These are phyloP conservation scores for Penicillium cinerascens DNA, from an alignment of 495 filamentous ascomycete genomes.

Conservation along the genomic window DNA sequence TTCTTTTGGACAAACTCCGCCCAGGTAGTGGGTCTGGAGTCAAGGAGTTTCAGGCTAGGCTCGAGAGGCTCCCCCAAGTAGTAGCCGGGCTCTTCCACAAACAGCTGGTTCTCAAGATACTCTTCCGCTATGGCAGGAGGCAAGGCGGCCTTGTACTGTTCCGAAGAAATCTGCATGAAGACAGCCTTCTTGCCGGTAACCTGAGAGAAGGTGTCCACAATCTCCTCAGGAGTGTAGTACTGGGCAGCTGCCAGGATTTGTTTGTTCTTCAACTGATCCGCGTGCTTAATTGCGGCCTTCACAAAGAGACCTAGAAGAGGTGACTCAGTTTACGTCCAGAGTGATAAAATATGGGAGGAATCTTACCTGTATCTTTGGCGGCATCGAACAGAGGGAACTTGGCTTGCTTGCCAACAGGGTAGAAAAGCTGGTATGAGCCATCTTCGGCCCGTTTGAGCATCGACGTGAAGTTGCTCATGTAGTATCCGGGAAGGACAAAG, in stretches of 20 bases:
- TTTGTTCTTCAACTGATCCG: constrained; percentile 21
- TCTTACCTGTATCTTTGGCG: constrained; percentile 48
- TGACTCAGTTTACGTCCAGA: not conserved
- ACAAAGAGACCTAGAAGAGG: constrained; percentile 39
- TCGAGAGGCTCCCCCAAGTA: constrained; percentile 39
- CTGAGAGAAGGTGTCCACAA: constrained; percentile 47
- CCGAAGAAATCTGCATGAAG: constrained; percentile 41
- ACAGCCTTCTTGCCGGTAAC: constrained; percentile 46
- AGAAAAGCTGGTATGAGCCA: constrained; percentile 12
- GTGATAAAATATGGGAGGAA: not conserved
- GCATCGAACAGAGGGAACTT: constrained; percentile 53
- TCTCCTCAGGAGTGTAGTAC: constrained; percentile 45
- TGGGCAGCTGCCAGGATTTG: constrained; percentile 39
- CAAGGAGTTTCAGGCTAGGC: constrained; percentile 14
- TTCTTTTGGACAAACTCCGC: constrained; percentile 17
- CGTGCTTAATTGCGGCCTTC: constrained; percentile 39
- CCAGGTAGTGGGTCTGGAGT: constrained; percentile 11
- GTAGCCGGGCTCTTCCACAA: constrained; percentile 50
- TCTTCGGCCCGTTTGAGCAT: constrained; percentile 19
- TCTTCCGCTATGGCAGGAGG: constrained; percentile 44
- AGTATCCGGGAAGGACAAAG: constrained; percentile 56
- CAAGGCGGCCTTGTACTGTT: constrained; percentile 40
- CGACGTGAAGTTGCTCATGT: constrained; percentile 50
- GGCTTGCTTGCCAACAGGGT: constrained; percentile 24
- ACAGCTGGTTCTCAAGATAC: constrained; percentile 50